Base-by-base conservation (phyloP, 2,329 filamentous ascomycete species). In the Orbilia blumenaviensis region DNA sequence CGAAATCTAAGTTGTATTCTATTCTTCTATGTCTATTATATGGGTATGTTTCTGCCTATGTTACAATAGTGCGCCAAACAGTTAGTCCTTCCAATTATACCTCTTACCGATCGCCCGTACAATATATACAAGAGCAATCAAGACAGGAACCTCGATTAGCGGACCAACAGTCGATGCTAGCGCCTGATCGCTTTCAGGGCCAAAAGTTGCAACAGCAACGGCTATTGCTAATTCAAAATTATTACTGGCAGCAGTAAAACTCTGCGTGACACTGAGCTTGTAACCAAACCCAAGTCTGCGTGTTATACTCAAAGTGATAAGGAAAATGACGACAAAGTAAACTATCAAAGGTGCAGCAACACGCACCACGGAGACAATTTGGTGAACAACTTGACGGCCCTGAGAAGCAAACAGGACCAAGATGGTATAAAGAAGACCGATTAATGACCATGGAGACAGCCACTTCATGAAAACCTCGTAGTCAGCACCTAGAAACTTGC, bases 211-310 rank as follows among this genome's bases (percentile, higher is more conserved):
- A 2, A 96, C 89, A 0, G 92, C 92, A 0, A 97, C 93, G 0
- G 93, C 93, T 83, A 97, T 96, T 0, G 93, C 92, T 23, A 97
- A 84, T 84, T 97, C 93, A 80, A 97, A 97, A 81, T 97, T 96
- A 81, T 97, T 97, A 82, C 93, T 96, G 0, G 92, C 91, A 0
- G 92, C 94, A 0, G 92, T 96, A 80, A 96, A 95, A 81, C 91
- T 93, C 83, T 96, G 92, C 1, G 92, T 94, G 9, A 87, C 86
- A 0, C 87, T 87, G 0, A 93, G 82, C 36, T 86, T 86, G 81
- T 96, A 96, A 2, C 74, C 89, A 72, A 93, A 93, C 0, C 92
- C 91, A n/a, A 90, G 83, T n/a, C 85, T 86, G 54, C 86, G 85
- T 2, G 88, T 87, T 1, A 89, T 83, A 46, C 84, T 84, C 0